Evolutionary conservation across 1,284 basidiomycete genomes (phyloP), one percentile per base, ranked within the genome.

Genomic region (Gastroboletus turbinatus): DNA sequence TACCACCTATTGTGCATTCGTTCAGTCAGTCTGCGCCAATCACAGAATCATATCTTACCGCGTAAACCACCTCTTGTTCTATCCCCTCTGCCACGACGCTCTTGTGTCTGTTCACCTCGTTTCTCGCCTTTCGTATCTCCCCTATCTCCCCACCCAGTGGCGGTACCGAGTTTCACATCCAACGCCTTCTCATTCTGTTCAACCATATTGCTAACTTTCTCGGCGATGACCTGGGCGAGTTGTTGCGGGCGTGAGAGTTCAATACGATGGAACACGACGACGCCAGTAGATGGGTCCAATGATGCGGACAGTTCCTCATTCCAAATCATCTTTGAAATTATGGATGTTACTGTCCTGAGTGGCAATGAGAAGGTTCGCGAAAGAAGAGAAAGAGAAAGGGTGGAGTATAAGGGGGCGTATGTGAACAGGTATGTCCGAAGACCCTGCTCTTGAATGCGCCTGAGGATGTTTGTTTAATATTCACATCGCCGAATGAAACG

Each of bases 241-340:
- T 94, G 88, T 74, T 99, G 96, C n/a, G 92, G 81, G 53, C 93
- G 88, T 32, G 91, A 85, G 44, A 94, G 82, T 67, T 98, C 94
- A 52, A 94, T 84, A 52, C 91, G 87, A 72, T 96, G 91, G 80
- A 98, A 94, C 48, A 96, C 87, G 50, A 97, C 80, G 45, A 96
- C 93, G 53, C 87, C 84, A 51, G 87, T 86, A 19, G 92, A 87
- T 71, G 92, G 92, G 72, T 99, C 97, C 56, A 99, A 80, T 32
- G 94, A 96, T 1, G 96, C 97, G 10, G 92, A 82, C 16, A 99
- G 80, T 72, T 98, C 96, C 71, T 98, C 97, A 66, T 85, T 94
- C 94, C 96, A 98, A 68, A 99, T 98, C 97, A 99, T 98, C 76
- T 95, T 94, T 46, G 92, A 96, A 46, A 98, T 92, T 65, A 98